A percentile compares a stretch with the other conserved stretches of the same genome.
These are phyloP conservation scores for Daldinia bambusicola DNA, from an alignment of 495 filamentous ascomycete species.

Conservation along the genomic window DNA sequence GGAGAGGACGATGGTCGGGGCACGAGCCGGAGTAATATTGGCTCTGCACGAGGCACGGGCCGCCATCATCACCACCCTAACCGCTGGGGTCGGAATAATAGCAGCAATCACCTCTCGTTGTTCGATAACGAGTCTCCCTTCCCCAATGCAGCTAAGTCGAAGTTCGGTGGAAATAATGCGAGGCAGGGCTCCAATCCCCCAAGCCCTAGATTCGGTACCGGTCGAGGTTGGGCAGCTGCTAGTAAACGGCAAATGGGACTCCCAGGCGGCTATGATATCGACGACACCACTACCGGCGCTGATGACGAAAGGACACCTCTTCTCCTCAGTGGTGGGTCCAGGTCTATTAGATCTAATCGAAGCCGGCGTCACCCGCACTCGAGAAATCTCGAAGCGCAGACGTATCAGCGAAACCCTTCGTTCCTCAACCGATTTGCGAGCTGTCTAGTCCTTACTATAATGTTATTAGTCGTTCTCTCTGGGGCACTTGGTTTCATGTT, in stretches of 20 bases:
- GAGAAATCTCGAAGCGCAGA: conserved; percentile 80
- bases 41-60: conserved; percentile 71
- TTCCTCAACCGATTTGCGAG: conserved; percentile 79
- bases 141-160: conserved; percentile 53
- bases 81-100: conserved; percentile 71
- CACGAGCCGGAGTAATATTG: conserved; percentile 65
- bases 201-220: conserved; percentile 56
- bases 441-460: conserved; percentile 77
- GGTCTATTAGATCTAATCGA: conserved; percentile 69
- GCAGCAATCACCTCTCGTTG: conserved; percentile 74
- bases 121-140: conserved; percentile 83
- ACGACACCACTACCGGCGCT: conserved; percentile 68
- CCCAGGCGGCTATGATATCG: conserved; percentile 62
- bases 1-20: conserved; percentile 72
- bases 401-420: conserved; percentile 68
- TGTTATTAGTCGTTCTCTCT: conserved; percentile 79
- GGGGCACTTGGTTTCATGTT: conserved; percentile 87
- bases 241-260: conserved; percentile 49
- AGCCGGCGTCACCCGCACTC: conserved; percentile 66
- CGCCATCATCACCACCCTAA: conserved; percentile 86
- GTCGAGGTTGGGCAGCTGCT: conserved; percentile 43
- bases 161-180: conserved; percentile 53
- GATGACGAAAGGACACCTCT: conserved; percentile 93
- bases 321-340: conserved; percentile 59
- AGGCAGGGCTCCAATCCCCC: conserved; percentile 72